phyloP scores from a whole-genome alignment of 495 filamentous ascomycete species.

The Symbiotaphrina buchneri region DNA sequence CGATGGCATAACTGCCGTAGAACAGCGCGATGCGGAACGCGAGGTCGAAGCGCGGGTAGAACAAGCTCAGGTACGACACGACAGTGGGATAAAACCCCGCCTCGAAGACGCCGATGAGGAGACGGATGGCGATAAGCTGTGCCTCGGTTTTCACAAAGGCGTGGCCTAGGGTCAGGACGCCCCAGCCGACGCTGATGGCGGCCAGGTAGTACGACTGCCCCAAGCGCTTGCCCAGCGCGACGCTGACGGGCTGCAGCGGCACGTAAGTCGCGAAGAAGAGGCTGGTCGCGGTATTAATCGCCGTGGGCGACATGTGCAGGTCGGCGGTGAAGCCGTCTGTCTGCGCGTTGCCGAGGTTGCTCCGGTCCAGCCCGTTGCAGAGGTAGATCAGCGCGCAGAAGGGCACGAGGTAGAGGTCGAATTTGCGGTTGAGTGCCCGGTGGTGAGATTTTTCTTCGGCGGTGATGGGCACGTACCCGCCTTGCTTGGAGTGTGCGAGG shows the following conservation, averaged over 20 bases:
- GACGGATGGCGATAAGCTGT: constrained; percentile 18
- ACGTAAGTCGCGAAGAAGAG: constrained; percentile 35
- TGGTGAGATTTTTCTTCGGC: neutral
- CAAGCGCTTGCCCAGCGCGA: constrained; percentile 26
- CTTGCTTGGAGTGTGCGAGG: neutral
- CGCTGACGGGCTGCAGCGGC: constrained; percentile 27
- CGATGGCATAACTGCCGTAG: constrained; percentile 32
- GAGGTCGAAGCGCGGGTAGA: constrained; percentile 32
- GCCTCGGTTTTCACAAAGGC: constrained; percentile 13
- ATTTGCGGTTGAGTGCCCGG: constrained; percentile 11
- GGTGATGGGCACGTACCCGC: neutral
- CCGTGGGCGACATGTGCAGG: constrained; percentile 17
- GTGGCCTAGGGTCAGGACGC: constrained; percentile 22
- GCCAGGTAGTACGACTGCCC: constrained; percentile 30
- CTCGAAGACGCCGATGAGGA: constrained; percentile 19
- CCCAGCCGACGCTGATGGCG: constrained; percentile 30
- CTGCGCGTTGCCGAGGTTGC: constrained; percentile 29
- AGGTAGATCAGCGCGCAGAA: constrained; percentile 28
- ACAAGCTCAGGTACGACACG: constrained; percentile 26
- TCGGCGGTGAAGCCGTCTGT: constrained; percentile 25
- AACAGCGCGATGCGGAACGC: constrained; percentile 27
- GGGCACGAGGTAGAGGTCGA: constrained; percentile 23
- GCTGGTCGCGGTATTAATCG: constrained; percentile 29
- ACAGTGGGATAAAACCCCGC: constrained; percentile 30
- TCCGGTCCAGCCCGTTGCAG: constrained; percentile 26